Base-by-base conservation (phyloP, 2,329 filamentous ascomycete genomes). In the Aspergillus japonicus region DNA sequence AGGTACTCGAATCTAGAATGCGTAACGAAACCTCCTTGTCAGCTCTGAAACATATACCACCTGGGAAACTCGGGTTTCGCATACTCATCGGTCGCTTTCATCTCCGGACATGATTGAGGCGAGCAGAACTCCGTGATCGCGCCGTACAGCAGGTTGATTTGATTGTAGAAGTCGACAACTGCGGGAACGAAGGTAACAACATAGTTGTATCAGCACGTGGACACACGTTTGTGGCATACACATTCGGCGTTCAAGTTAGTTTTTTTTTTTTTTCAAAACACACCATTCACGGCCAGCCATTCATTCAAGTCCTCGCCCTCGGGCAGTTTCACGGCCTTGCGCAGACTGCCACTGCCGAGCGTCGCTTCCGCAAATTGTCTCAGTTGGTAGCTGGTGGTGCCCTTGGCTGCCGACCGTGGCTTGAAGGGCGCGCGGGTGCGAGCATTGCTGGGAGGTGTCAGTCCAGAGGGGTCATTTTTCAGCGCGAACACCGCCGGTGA, bases 141-240 rank as follows among this genome's bases (percentile, higher is more conserved):
- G 61, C 96, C 96, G 76, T 99, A 99, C 61, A 99, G 88, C 39
- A 99, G 85, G 80, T 99, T 99, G 82, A 99, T 96, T 79, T 99
- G 95, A 82, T 99, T 99, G 86, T 99, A 99, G 79, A 99, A 99
- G 79, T 99, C 95, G 81, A 99, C 95, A 81, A 99, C 93, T 96
- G 42, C 54, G 33, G 23, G 24, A 14, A 29, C 48, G 53, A 33
- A 60, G 12, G 8, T 21, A 29, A 19, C 11, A 14, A 24, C 59
- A 57, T 59, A 57, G 31, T 6, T 39, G 47, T n/a, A 33, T 35
- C 19, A 11, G 33, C 16, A 35, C 11, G 19, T 7, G 5, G 23
- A n/a, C 12, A 16, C 10, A 11, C 21, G 21, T 21, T 35, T 11
- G 24, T 3, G 12, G 5, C 24, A 61, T 16, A 35, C 33, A 35